These are phyloP conservation scores for Polytolypa hystricis DNA, from an alignment of 2,329 filamentous ascomycete species.

Conservation along the genomic window DNA sequence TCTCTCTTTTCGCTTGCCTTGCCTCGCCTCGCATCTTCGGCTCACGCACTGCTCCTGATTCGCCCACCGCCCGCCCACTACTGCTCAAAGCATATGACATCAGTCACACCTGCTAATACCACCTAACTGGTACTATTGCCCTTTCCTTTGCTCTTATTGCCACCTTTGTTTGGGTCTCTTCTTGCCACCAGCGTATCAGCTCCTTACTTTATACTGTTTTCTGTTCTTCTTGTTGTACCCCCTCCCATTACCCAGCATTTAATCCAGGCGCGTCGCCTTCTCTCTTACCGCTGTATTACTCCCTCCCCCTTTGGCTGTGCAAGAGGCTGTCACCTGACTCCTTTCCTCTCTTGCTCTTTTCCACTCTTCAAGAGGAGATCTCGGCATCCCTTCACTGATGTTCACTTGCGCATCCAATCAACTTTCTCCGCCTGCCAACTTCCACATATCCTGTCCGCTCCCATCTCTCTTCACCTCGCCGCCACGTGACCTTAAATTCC, in stretches of 20 bases:
- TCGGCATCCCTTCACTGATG: conserved; percentile 6
- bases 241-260: too few relatives aligned
- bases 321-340: background rate
- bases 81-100: too few relatives aligned
- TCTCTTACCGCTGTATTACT: too few relatives aligned
- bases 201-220: too few relatives aligned
- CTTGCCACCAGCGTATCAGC: too few relatives aligned
- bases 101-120: background rate
- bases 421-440: conserved; percentile 12
- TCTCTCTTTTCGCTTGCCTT: conserved; percentile 23
- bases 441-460: conserved; percentile 8
- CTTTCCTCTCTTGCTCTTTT: background rate
- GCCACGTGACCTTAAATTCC: conserved; percentile 25
- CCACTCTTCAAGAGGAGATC: background rate
- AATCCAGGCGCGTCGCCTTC: too few relatives aligned
- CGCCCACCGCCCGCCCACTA: background rate
- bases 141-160: background rate
- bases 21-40: conserved; percentile 11
- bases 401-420: too few relatives aligned
- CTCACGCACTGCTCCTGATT: conserved; percentile 13
- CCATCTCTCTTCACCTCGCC: conserved; percentile 16
- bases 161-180: too few relatives aligned
- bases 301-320: background rate
- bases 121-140: background rate
- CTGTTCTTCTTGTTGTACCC: background rate